Conservation (phyloP, 345 rosid species). For the Lepidium africanum region DNA sequence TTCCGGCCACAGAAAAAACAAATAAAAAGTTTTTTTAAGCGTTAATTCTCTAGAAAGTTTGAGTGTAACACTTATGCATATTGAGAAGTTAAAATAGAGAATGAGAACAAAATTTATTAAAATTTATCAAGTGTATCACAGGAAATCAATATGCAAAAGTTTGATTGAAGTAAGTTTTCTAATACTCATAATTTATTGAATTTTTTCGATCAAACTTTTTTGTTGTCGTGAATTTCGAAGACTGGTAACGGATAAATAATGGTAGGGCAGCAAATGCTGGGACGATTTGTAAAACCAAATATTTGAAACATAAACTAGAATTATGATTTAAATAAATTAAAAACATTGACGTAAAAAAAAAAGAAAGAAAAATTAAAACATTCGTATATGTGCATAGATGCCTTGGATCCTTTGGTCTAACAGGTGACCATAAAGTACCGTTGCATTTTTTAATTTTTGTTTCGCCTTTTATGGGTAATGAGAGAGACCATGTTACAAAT, state of each 20-base stretch:
- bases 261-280: constrained; percentile 17
- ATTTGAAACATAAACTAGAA: neutral
- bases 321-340: neutral
- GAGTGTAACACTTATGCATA: neutral
- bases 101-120: neutral
- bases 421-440: constrained; percentile 8
- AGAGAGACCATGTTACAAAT: constrained; percentile 10
- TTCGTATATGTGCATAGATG: neutral
- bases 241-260: neutral
- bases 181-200: neutral
- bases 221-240: neutral
- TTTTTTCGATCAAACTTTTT: neutral
- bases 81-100: neutral
- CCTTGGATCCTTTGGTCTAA: constrained; percentile 25
- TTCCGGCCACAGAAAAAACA: neutral
- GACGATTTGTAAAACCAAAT: neutral
- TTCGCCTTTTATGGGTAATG: constrained; percentile 2
- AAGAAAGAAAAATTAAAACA: too few species aligned
- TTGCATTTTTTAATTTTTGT: constrained; percentile 9
- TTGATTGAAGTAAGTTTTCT: too few species aligned
- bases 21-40: neutral
- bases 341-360: too few species aligned
- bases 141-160: too few species aligned
- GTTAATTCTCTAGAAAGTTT: neutral
- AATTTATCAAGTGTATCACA: too few species aligned